Evolutionary conservation across 208 protist species (phyloP).

Genomic region (Endotrypanum monterogeii): DNA sequence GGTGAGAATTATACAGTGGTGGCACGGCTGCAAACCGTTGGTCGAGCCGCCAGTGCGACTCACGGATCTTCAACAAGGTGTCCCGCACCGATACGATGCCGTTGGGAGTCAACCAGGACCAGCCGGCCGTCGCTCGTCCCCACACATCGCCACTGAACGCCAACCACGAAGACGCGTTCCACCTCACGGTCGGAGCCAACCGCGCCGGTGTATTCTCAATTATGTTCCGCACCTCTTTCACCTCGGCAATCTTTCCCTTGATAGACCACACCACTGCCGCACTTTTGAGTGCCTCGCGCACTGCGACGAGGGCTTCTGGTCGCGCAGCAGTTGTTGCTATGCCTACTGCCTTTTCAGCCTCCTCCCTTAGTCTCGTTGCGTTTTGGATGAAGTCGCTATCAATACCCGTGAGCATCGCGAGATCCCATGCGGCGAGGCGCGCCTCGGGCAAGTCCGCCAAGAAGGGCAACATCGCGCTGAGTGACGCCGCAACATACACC

Average conservation of each 20-base stretch:
- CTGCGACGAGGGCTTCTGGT: not conserved
- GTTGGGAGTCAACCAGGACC: not conserved
- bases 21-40: conserved; percentile 1
- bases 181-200: not conserved
- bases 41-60: conserved; percentile 4
- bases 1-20: conserved; percentile 4
- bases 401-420: conserved; percentile 13
- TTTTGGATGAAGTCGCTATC: not conserved
- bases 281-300: conserved; percentile 29
- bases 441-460: conserved; percentile 10
- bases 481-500: conserved; percentile 13
- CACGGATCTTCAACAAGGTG: conserved; percentile 9
- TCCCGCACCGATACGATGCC: conserved; percentile 3
- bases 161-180: conserved; percentile 19
- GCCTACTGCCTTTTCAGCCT: conserved; percentile 3
- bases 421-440: conserved; percentile 19
- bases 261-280: conserved; percentile 19
- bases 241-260: conserved; percentile 13
- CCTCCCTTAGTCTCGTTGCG: conserved; percentile 9
- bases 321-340: not conserved
- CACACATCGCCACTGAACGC: conserved; percentile 15
- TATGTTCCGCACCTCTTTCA: conserved; percentile 11
- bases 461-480: conserved; percentile 11
- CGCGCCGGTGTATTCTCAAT: not conserved
- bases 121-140: not conserved